Base-by-base conservation (phyloP, 2,329 filamentous ascomycete genomes). In the Fusarium robinianum region DNA sequence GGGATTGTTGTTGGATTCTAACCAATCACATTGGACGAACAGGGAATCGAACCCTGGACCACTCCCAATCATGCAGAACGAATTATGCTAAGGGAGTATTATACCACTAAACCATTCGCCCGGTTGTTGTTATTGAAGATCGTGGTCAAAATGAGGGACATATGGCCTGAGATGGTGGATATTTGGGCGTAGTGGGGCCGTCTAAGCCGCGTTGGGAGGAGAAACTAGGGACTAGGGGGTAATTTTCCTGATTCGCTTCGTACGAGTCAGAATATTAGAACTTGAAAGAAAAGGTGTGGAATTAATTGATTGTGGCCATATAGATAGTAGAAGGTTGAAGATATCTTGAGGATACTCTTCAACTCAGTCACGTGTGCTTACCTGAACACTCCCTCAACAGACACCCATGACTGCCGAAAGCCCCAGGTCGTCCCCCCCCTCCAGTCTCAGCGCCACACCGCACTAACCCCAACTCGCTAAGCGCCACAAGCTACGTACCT, bases 41-140 rank as follows among this genome's bases (percentile, higher is more conserved):
- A 54, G 53, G 53, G 53, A 56, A 56, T 56, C 53, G 53, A 56
- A 56, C 53, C 52, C 53, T 54, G 53, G 53, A 55, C 51, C 53
- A 55, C 53, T 57, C 53, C 51, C 53, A 57, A 31, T 43, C 43
- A 22, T 26, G 16, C 42, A 17, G 14, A 34, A 41, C 41, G 49
- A 48, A 53, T 29, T 30, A 50, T 57, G 53, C 53, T 57, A 57
- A 57, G 53, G 53, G 53, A 53, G 48, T 53, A 53, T 53, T 53
- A 53, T 53, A 53, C 51, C 51, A 53, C 49, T 55, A 55, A 52
- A 55, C 51, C 51, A 52, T 55, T 55, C 51, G 51, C 51, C 51
- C 51, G 39, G 29, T 42, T 32, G 8, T 49, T 50, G 46, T 30
- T n/a, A n/a, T n/a, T 55, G 38, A 8, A 21, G 2, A 7, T 2